Conservation (phyloP, 495 filamentous ascomycete genomes). For the Neurospora cerealis region DNA sequence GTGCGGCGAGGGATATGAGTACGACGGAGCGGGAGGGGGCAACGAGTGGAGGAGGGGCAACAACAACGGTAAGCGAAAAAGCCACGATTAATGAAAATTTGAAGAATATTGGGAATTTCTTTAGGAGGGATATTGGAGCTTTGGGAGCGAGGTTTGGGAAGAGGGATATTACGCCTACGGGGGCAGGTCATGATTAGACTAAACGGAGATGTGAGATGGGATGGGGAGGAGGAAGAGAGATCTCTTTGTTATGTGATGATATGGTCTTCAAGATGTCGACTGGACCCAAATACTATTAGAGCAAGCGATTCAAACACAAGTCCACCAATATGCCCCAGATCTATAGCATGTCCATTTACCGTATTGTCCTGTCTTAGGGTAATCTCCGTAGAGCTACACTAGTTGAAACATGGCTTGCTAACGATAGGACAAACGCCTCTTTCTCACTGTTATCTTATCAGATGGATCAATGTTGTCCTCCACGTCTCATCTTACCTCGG, state of each 20-base stretch:
- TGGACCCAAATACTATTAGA: too few relatives aligned
- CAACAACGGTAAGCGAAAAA: conserved; percentile 31
- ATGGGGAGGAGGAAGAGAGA: too few relatives aligned
- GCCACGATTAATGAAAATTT: conserved; percentile 78
- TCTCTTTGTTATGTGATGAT: too few relatives aligned
- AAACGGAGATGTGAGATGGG: background rate
- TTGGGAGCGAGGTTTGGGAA: conserved; percentile 64
- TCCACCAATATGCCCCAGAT: too few relatives aligned
- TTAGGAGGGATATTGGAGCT: conserved; percentile 75
- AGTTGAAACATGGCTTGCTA: background rate
- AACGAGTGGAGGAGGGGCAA: conserved; percentile 47
- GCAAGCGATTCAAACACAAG: too few relatives aligned
- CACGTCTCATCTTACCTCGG: background rate
- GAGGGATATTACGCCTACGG: conserved; percentile 31
- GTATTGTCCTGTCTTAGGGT: background rate
- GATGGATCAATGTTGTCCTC: background rate
- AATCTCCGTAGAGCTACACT: background rate
- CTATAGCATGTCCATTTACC: background rate
- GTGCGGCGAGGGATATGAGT: conserved; percentile 79
- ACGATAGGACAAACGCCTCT: background rate
- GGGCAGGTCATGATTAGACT: conserved; percentile 1
- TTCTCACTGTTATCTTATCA: background rate
- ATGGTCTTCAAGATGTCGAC: too few relatives aligned
- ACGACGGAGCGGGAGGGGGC: conserved; percentile 37
- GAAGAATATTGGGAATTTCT: conserved; percentile 94